Conservation (phyloP, 2,329 filamentous ascomycete species). For the Remersonia thermophila region DNA sequence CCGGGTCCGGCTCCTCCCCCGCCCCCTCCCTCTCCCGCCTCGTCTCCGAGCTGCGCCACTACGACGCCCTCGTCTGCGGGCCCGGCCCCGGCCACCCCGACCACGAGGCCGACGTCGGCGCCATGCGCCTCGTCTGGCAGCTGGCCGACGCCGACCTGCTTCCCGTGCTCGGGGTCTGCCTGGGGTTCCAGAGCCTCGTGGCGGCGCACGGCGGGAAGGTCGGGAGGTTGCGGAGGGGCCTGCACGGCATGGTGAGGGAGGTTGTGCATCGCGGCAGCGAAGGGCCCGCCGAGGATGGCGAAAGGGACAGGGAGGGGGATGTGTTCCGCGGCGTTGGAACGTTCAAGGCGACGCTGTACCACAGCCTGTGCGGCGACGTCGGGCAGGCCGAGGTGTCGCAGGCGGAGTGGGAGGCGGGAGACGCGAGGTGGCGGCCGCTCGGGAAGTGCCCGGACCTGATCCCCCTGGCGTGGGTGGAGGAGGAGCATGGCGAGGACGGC, state of each 20-base stretch:
- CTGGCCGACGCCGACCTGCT: constrained; percentile 46
- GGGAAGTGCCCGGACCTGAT: constrained; percentile 30
- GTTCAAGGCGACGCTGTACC: constrained; percentile 66
- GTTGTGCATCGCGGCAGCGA: constrained; percentile 40
- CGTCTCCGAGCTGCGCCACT: constrained; percentile 41
- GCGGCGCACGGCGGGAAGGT: constrained; percentile 55
- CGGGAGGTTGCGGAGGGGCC: constrained; percentile 53
- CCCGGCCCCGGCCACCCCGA: constrained; percentile 79
- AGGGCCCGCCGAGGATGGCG: constrained; percentile 1
- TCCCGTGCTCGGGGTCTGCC: constrained; percentile 77
- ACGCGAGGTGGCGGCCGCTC: constrained; percentile 29
- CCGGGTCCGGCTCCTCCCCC: no score
- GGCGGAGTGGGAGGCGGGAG: constrained; percentile 23
- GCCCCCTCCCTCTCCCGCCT: constrained; percentile 19
- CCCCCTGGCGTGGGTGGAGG: constrained; percentile 52
- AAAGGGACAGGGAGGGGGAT: constrained; percentile 29
- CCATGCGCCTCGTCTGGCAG: constrained; percentile 66
- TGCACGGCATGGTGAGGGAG: constrained; percentile 68
- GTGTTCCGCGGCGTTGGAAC: constrained; percentile 52
- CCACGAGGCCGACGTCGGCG: constrained; percentile 62
- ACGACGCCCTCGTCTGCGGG: constrained; percentile 79
- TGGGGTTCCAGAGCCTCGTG: constrained; percentile 77
- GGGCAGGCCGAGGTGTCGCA: constrained; percentile 32
- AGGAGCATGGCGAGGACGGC: constrained; percentile 25
- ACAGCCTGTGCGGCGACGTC: constrained; percentile 47